phyloP scores from a whole-genome alignment of 805 yeast species.

The Metschnikowia vanudenii region DNA sequence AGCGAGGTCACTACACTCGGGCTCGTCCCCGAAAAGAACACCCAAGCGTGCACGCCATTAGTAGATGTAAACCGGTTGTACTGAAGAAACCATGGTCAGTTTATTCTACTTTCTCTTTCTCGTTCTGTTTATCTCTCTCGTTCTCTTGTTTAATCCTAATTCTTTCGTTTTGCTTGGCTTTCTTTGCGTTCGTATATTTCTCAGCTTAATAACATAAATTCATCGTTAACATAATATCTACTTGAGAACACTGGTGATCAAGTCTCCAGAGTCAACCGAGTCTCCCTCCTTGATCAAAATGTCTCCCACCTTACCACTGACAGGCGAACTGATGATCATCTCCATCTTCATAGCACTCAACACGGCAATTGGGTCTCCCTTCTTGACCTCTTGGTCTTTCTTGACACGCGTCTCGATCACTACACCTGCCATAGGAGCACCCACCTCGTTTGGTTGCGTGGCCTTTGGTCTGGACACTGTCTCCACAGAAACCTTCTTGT shows the following conservation, averaged over 20 bases:
- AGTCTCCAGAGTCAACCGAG: conserved; percentile 91
- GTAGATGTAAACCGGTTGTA: background rate
- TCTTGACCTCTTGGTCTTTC: conserved; percentile 84
- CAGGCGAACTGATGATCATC: conserved; percentile 95
- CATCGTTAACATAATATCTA: conserved; percentile 5
- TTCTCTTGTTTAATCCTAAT: background rate
- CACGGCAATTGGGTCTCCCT: conserved; percentile 94
- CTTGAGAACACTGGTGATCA: conserved; percentile 49
- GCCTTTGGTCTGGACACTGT: conserved; percentile 88
- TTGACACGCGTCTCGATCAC: conserved; percentile 92
- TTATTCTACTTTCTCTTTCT: too few relatives aligned
- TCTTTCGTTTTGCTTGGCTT: background rate
- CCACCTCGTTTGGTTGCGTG: conserved; percentile 87
- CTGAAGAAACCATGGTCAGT: background rate
- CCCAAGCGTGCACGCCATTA: conserved; percentile 21
- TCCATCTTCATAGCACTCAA: conserved; percentile 99
- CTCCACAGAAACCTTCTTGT: conserved; percentile 83
- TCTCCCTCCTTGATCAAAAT: conserved; percentile 85
- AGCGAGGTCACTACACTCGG: conserved; percentile 18
- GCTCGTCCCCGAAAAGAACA: conserved; percentile 26
- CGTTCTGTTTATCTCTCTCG: too few relatives aligned
- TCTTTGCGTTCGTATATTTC: background rate
- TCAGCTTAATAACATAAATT: background rate
- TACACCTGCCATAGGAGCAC: conserved; percentile 99
- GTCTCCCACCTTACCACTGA: conserved; percentile 77